Evolutionary conservation across 257 asterid genomes (phyloP).

Genomic region (Striga asiatica): DNA sequence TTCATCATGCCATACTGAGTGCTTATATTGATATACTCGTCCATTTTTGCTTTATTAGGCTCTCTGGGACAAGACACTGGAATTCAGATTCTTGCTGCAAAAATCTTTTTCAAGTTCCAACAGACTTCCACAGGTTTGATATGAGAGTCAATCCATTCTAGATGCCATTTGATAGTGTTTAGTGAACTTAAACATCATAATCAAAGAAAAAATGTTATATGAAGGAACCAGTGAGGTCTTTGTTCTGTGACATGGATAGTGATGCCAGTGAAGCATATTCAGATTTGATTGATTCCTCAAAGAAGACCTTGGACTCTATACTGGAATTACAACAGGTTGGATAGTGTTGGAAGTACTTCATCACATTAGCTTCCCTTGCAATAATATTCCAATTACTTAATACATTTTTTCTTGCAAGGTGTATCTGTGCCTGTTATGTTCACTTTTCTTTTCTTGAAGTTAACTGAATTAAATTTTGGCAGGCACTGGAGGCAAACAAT

Average conservation of each 20-base stretch:
- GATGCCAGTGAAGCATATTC: conserved; percentile 64
- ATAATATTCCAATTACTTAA: not conserved
- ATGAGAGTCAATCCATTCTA: not conserved
- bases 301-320: conserved; percentile 63
- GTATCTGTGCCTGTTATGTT: conserved; percentile 1
- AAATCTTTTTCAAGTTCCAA: conserved; percentile 69
- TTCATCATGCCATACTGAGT: not conserved
- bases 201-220: conserved; percentile 9
- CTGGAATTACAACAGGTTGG: conserved; percentile 77
- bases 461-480: conserved; percentile 16
- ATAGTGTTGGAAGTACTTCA: not conserved
- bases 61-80: conserved; percentile 95
- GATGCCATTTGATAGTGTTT: not conserved
- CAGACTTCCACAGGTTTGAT: conserved; percentile 85
- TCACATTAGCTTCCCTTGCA: not conserved
- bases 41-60: conserved; percentile 34
- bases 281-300: conserved; percentile 57
- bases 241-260: conserved; percentile 36
- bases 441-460: not conserved
- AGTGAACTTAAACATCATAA: conserved; percentile 3
- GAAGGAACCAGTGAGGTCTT: conserved; percentile 75
- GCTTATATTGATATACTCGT: conserved; percentile 15
- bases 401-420: not conserved
- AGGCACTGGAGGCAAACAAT: conserved; percentile 75
- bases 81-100: conserved; percentile 84